Evolutionary conservation across 2,329 filamentous ascomycete species (phyloP).

Genomic region (Macrophomina tecta): DNA sequence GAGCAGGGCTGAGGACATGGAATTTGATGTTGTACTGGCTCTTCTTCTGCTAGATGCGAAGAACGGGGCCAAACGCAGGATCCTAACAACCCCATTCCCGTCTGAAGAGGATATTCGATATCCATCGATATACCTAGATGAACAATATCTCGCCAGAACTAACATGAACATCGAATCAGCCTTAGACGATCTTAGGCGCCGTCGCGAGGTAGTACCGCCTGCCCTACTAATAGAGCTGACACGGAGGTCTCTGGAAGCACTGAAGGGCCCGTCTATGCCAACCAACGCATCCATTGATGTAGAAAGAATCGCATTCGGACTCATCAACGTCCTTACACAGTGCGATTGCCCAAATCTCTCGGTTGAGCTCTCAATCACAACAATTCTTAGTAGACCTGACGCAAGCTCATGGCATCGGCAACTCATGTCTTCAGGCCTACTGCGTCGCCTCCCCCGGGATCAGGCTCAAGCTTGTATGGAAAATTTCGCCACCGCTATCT

Average conservation of each 20-base stretch:
- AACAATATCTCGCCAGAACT: neutral
- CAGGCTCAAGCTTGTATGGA: constrained; percentile 39
- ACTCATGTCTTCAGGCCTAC: constrained; percentile 40
- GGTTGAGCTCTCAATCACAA: constrained; percentile 36
- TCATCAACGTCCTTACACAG: constrained; percentile 35
- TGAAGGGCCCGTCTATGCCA: constrained; percentile 34
- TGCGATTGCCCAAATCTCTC: constrained; percentile 43
- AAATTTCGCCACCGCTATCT: constrained; percentile 39
- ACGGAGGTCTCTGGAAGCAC: neutral
- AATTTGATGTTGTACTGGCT: constrained; percentile 42
- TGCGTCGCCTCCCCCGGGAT: constrained; percentile 41
- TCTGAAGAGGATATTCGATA: neutral
- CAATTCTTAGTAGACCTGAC: constrained; percentile 41
- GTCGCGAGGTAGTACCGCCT: neutral
- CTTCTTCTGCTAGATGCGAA: constrained; percentile 41
- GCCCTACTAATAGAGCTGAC: neutral
- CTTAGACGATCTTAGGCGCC: neutral
- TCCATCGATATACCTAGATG: neutral
- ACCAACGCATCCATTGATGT: constrained; percentile 29
- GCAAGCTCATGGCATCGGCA: constrained; percentile 52
- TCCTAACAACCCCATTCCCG: constrained; percentile 34
- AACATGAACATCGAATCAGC: neutral
- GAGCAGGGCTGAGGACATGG: constrained; percentile 29
- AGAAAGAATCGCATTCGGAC: constrained; percentile 35
- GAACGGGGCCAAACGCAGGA: constrained; percentile 30